Base-by-base conservation (phyloP, 2,329 filamentous ascomycete genomes). In the Pseudogymnoascus sp. region DNA sequence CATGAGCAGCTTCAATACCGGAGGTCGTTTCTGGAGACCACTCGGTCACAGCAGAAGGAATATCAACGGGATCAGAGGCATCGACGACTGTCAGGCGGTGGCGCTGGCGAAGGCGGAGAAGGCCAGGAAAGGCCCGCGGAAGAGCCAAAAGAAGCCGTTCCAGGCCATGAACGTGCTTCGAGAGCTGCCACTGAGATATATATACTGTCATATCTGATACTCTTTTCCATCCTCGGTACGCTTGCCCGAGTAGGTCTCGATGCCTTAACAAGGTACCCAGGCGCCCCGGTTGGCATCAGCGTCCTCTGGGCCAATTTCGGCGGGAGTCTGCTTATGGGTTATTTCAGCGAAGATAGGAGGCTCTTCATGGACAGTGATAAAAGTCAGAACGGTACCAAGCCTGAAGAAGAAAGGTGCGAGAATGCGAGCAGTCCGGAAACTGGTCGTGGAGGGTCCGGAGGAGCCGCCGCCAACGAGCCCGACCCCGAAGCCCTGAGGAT, bases 231-330 rank as follows among this genome's bases (percentile, higher is more conserved):
- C 16, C 77, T 93, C 41, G 93, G 93, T 37, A 95, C 92, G 0
- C 82, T 97, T 25, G 90, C 92, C 0, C 85, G 93, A 10, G 78
- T 97, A 0, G 93, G 92, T 3, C 77, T 96, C 6, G 85, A 92
- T 72, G 87, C 88, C 57, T 77, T 97, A 62, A 95, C 92, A 0
- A 85, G 82, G 64, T 97, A 96, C 73, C 86, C 89, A 1, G 89
- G 88, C 21, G 85, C 90, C 0, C 92, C 92, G 0, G 79, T 95
- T 21, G 79, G 85, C 4, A 93, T 90, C 63, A 83, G 85, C 61
- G 87, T 90, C 1, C 76, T 96, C 21, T 98, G 93, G 93, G 88
- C 92, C 66, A 97, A 98, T 71, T 88, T 96, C 57, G 85, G 81
- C 1, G 93, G 93, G 1, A 89, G 90, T 63, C 73, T 96, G 0